Percentiles rank a stretch among this genome's conserved stretches.
Evolutionary conservation across 352 stramenopile species (phyloP).

Genomic region (Achlya hypogyna): DNA sequence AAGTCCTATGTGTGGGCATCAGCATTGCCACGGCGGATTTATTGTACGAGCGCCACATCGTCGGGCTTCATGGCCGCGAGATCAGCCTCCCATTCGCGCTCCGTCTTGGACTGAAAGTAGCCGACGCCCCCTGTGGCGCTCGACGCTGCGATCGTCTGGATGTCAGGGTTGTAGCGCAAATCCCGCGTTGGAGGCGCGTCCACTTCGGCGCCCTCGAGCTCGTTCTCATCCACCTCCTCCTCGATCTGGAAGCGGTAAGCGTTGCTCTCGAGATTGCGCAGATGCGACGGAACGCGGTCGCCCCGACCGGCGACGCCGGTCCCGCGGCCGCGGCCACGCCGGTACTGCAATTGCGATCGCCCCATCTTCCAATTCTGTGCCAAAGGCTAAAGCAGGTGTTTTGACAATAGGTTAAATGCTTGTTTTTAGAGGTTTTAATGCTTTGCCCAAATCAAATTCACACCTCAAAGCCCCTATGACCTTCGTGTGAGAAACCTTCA

Average conservation of each 20-base stretch:
- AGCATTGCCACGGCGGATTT: constrained; percentile 9
- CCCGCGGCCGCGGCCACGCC: constrained; percentile 31
- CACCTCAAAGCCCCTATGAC: too few relatives aligned
- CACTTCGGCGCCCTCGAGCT: constrained; percentile 51
- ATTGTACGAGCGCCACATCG: constrained; percentile 36
- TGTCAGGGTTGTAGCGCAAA: constrained; percentile 18
- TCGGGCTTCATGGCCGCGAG: constrained; percentile 23
- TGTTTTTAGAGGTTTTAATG: too few relatives aligned
- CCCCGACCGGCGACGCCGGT: constrained; percentile 7
- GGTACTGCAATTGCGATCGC: constrained; percentile 60
- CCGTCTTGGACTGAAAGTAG: constrained; percentile 20
- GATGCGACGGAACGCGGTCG: constrained; percentile 13
- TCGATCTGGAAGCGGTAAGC: constrained; percentile 58
- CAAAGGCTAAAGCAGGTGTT: too few relatives aligned
- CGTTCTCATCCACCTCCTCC: constrained; percentile 37
- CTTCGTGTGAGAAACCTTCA: too few relatives aligned
- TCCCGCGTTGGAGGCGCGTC: constrained; percentile 21
- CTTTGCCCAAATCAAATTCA: too few relatives aligned
- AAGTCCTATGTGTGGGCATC: constrained; percentile 39
- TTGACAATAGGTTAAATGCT: too few relatives aligned
- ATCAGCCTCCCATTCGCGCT: constrained; percentile 55
- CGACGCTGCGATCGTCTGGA: constrained; percentile 3
- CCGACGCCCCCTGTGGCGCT: constrained; percentile 4
- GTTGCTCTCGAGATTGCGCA: constrained; percentile 47
- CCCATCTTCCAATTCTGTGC: constrained; percentile 54